These are phyloP conservation scores for Hypocreales sp. DNA, from an alignment of 2,329 filamentous ascomycete species.

Conservation along the genomic window DNA sequence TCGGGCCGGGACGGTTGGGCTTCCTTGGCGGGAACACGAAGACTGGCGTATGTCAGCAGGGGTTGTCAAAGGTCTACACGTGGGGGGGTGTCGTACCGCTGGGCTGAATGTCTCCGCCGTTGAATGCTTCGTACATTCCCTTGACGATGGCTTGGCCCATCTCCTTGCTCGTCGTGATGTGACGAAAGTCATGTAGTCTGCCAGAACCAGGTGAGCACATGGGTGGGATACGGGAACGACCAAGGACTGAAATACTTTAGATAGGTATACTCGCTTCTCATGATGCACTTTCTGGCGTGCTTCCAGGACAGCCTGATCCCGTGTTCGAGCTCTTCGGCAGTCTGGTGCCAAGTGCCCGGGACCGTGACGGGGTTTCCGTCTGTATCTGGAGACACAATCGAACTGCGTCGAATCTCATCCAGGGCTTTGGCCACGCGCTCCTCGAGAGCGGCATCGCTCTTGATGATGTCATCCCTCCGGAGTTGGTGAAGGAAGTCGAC, in stretches of 20 bases:
- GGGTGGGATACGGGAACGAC: too few species aligned
- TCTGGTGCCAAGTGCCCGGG: conserved; percentile 1
- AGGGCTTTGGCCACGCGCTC: background rate
- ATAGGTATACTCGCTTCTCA: conserved; percentile 2
- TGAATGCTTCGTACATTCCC: conserved; percentile 2
- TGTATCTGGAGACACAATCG: background rate
- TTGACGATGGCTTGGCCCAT: conserved; percentile 2
- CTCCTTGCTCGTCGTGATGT: conserved; percentile 1
- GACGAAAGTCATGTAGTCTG: conserved; percentile 1
- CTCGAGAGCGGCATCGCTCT: background rate
- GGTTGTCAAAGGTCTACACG: background rate
- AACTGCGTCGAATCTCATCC: background rate
- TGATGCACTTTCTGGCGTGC: conserved; percentile 2
- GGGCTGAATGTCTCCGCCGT: conserved; percentile 2
- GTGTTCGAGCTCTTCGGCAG: conserved; percentile 1
- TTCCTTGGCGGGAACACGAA: conserved; percentile 2
- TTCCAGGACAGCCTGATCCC: conserved; percentile 2
- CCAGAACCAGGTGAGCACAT: too few species aligned
- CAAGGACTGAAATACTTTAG: too few species aligned
- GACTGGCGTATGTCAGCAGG: background rate
- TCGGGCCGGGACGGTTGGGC: background rate
- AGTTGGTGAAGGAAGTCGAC: conserved; percentile 2
- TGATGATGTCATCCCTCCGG: conserved; percentile 1
- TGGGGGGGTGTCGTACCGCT: background rate
- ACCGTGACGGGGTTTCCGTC: background rate